Evolutionary conservation across 768 basidiomycete genomes (phyloP), one percentile per base, ranked within the genome.

Genomic region (Clavaria fumosa): DNA sequence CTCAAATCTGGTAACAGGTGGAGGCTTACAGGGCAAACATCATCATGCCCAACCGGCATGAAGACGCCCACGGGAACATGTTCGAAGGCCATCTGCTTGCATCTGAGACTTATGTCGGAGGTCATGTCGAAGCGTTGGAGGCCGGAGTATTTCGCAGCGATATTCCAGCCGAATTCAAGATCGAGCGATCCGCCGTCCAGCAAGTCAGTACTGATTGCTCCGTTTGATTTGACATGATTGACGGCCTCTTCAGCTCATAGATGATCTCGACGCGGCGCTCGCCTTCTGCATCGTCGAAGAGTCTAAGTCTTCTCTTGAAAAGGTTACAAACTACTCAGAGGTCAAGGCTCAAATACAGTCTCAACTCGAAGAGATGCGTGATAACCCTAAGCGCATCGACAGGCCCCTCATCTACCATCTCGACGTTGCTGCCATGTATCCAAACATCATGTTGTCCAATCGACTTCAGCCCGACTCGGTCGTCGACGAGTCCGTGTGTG

Each of bases 401-500:
- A 83, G 77, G 9, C 95, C 95, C 0, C 74, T 97, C 45, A 97
- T 99, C 52, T 99, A 99, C 59, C 95, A 99, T 57, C 60, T 97
- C 50, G 95, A 99, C 50, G 95, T 99, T 44, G 95, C 95, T 2
- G 95, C 95, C 45, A 99, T 99, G 95, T 97, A 99, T 55, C 95
- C 95, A 40, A 99, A 97, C 58, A 97, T 99, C 72, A 99, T 99
- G 95, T 78, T 99, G 65, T 96, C 91, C 12, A 99, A 99, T 53
- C 85, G 95, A 23, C 69, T 99, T 2, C 95, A 99, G 48, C 95
- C 95, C 2, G 95, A 99, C 58, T 95, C 95, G 2, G 83, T 97
- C 62, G 81, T 96, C 7, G 88, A 91, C 50, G 95, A 97, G 55
- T 76, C 93, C 14, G 81, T 79, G 12, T 99, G 95, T 51, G 95